phyloP scores from a whole-genome alignment of 2,329 filamentous ascomycete species.

The Colletotrichum sp. region DNA sequence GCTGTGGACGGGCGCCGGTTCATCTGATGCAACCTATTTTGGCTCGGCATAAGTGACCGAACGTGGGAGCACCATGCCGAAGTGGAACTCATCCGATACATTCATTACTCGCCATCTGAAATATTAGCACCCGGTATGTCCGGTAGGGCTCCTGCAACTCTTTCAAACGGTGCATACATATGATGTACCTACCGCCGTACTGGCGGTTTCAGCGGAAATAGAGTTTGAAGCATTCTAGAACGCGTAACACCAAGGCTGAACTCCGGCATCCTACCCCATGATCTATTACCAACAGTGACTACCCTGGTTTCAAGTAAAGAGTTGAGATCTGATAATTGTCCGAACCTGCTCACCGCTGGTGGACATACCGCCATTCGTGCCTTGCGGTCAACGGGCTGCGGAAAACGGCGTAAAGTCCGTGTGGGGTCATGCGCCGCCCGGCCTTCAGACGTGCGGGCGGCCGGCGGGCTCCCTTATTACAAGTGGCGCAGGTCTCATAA shows the following conservation, averaged over 20 bases:
- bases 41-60: background rate
- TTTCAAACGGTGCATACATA: background rate
- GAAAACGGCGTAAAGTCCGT: background rate
- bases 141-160: background rate
- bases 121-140: background rate
- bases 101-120: background rate
- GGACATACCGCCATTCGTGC: background rate
- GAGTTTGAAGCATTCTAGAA: background rate
- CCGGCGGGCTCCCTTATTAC: background rate
- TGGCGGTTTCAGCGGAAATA: background rate
- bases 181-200: background rate
- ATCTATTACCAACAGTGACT: background rate
- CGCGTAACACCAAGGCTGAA: background rate
- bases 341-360: background rate
- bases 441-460: background rate
- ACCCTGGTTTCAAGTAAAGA: background rate
- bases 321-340: background rate
- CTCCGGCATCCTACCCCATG: background rate
- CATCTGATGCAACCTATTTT: background rate
- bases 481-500: background rate
- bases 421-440: background rate
- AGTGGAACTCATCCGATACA: background rate
- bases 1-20: background rate
- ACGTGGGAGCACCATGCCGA: background rate
- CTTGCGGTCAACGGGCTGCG: background rate